Evolutionary conservation across 148 eudicot species (phyloP).

Genomic region (Nepenthes gracilis): DNA sequence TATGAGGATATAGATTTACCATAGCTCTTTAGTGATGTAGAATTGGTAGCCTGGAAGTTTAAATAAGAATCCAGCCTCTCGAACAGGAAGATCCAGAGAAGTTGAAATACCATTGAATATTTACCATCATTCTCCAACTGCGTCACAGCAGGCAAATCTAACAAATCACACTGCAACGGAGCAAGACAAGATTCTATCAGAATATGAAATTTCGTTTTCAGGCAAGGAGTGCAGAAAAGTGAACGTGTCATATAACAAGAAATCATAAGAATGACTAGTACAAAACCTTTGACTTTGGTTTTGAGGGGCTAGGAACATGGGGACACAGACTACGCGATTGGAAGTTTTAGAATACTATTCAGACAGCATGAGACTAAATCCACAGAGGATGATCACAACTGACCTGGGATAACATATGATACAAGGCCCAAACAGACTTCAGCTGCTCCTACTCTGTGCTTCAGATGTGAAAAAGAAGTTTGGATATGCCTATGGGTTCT

Average conservation of each 20-base stretch:
- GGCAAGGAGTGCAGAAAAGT: neutral
- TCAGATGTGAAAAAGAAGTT: too few relatives aligned
- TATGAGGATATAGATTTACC: slow-evolving; percentile 25
- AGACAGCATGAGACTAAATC: too few relatives aligned
- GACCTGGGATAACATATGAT: too few relatives aligned
- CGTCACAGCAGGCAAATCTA: slow-evolving; percentile 73
- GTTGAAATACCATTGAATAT: slow-evolving; percentile 58
- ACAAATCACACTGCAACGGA: slow-evolving; percentile 72
- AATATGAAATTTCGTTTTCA: neutral
- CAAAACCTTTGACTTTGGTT: too few relatives aligned
- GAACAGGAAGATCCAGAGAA: slow-evolving; percentile 68
- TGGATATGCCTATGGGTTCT: too few relatives aligned
- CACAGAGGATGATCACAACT: too few relatives aligned
- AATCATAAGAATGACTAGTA: too few relatives aligned
- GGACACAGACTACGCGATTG: too few relatives aligned
- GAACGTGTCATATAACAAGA: neutral
- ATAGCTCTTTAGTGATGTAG: slow-evolving; percentile 39
- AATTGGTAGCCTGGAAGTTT: slow-evolving; percentile 56
- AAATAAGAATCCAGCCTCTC: slow-evolving; percentile 72
- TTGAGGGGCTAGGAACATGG: too few relatives aligned
- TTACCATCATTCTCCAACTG: slow-evolving; percentile 82
- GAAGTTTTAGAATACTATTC: too few relatives aligned
- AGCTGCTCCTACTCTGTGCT: too few relatives aligned
- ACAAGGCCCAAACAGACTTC: too few relatives aligned
- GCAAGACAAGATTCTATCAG: neutral